Base-by-base conservation (phyloP, 2,329 filamentous ascomycete species). In the Botrytis cinerea region DNA sequence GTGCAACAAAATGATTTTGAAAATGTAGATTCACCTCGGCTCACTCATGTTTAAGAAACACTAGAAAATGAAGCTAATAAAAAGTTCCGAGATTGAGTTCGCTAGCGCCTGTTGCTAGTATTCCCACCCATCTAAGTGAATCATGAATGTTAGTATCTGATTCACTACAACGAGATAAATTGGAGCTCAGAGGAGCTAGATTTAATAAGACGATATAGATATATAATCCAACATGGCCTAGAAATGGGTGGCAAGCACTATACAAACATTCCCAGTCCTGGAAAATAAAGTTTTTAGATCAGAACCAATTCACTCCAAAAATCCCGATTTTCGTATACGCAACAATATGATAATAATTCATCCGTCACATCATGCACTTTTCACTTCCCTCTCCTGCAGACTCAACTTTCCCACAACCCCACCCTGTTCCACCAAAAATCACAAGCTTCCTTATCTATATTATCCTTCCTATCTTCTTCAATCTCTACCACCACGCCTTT, bases 401-500 rank as follows among this genome's bases (percentile, higher is more conserved):
- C 9, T 59, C 40, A 72, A 20, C 43, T 38, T 25, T 72, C 71
- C 71, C 71, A 87, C 67, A 85, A 77, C 73, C 83, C 80, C 32
- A 86, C 85, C 74, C 85, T 85, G 20, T 83, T 83, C 87, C 87
- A 91, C 90, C 90, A 92, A 79, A 89, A 92, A 20, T 82, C 80
- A 77, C 87, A 89, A 78, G 88, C 85, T 69, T 83, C 80, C 71
- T 81, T 81, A 74, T 87, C 86, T 74, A 82, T 82, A 6, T 80
- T 35, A 83, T 87, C 81, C n/a, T 25, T 32, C 66, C 48, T 68
- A 57, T 68, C 66, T n/a, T 68, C 66, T 69, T 81, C 75, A 71
- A 85, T 81, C 72, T 84, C 78, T 0, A 84, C 86, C 1, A 86
- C 82, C 4, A 82, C 79, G 1, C 87, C 89, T 18, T 73, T 78